phyloP scores from a whole-genome alignment of 2,329 filamentous ascomycete genomes.

The Talaromyces funiculosus region DNA sequence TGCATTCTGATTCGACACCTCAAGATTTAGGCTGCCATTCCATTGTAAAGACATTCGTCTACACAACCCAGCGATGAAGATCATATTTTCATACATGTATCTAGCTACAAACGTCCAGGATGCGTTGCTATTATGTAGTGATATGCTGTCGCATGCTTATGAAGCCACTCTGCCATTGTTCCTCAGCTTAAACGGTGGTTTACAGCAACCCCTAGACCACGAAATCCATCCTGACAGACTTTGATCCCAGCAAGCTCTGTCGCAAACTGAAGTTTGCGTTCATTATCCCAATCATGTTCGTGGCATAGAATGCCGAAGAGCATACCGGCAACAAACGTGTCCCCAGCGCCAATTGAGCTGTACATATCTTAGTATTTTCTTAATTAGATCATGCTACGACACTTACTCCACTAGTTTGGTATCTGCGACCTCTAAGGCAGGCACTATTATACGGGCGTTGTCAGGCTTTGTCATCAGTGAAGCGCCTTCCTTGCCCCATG shows the following conservation, averaged over 20 bases:
- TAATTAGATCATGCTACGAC: conserved; percentile 9
- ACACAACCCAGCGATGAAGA: too few relatives aligned
- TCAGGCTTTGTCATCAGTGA: conserved; percentile 39
- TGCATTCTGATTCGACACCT: background rate
- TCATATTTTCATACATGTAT: too few relatives aligned
- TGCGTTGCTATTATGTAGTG: too few relatives aligned
- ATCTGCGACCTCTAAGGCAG: conserved; percentile 37
- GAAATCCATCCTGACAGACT: conserved; percentile 62
- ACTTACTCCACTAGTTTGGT: conserved; percentile 57
- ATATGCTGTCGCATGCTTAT: too few relatives aligned
- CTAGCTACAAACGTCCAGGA: too few relatives aligned
- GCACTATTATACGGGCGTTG: conserved; percentile 36
- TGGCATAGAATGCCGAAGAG: conserved; percentile 56
- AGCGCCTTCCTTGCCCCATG: conserved; percentile 55
- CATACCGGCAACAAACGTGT: conserved; percentile 69
- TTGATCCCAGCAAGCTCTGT: conserved; percentile 64
- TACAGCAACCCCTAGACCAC: conserved; percentile 38
- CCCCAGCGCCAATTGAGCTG: conserved; percentile 67
- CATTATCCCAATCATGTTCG: conserved; percentile 44
- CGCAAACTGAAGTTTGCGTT: conserved; percentile 53
- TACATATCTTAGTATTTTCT: conserved; percentile 7
- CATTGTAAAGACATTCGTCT: too few relatives aligned
- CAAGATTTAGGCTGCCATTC: background rate
- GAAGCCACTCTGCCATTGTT: background rate
- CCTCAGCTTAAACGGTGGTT: background rate